phyloP scores from a whole-genome alignment of 1,139 yeast genomes.

The Sugiyamaella castrensis region DNA sequence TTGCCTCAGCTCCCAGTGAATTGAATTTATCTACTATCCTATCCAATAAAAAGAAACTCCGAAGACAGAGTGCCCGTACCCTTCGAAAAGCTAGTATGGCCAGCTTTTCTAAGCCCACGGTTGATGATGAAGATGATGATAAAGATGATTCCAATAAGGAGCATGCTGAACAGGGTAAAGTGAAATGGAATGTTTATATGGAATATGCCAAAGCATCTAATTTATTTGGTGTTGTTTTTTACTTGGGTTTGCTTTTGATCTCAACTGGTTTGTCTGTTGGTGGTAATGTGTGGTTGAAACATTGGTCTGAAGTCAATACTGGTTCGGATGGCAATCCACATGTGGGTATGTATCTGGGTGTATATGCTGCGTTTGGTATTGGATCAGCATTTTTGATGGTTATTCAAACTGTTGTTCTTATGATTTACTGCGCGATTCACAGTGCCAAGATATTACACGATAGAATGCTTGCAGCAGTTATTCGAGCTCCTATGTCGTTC shows the following conservation, averaged over 20 bases:
- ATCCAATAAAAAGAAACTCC: background rate
- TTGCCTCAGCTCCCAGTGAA: slow-evolving; percentile 14
- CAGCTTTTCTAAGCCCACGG: slow-evolving; percentile 44
- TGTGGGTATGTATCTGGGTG: slow-evolving; percentile 63
- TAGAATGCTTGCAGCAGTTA: slow-evolving; percentile 72
- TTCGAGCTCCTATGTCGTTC: slow-evolving; percentile 94
- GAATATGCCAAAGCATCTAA: slow-evolving; percentile 90
- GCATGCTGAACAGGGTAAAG: slow-evolving; percentile 90
- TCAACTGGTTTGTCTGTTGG: slow-evolving; percentile 62
- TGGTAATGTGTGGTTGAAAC: slow-evolving; percentile 88
- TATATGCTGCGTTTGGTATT: slow-evolving; percentile 74
- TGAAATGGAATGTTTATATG: slow-evolving; percentile 80
- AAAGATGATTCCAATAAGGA: slow-evolving; percentile 45
- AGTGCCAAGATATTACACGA: slow-evolving; percentile 80
- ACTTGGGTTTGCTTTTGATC: slow-evolving; percentile 44
- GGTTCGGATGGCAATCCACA: slow-evolving; percentile 66
- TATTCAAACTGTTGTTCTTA: slow-evolving; percentile 65
- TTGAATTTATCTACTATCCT: slow-evolving; percentile 1
- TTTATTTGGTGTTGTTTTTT: slow-evolving; percentile 59
- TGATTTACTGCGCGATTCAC: slow-evolving; percentile 81
- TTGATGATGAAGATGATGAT: slow-evolving; percentile 33
- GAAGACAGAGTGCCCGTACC: slow-evolving; percentile 42
- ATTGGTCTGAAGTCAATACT: slow-evolving; percentile 93
- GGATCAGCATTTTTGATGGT: slow-evolving; percentile 60
- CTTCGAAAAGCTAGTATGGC: slow-evolving; percentile 72